Percentiles rank a stretch among this genome's conserved stretches.
phyloP scores from a whole-genome alignment of 2,329 filamentous ascomycete species.

The Ceratocystiopsis sp. region DNA sequence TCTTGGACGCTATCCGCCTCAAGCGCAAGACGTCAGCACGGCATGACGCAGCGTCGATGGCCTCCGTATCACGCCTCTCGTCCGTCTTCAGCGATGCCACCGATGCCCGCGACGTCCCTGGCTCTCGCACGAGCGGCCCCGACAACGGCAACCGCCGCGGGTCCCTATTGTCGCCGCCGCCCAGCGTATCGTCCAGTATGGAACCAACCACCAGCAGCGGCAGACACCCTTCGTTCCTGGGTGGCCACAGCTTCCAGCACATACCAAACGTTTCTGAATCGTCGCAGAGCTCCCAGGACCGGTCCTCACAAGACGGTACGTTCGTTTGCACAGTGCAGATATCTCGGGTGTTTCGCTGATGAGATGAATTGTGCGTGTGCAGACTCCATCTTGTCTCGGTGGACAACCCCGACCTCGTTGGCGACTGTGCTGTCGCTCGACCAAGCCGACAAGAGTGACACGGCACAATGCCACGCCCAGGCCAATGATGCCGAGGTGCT shows the following conservation, averaged over 20 bases:
- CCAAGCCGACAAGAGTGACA: not conserved
- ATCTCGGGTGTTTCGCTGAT: no score
- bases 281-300: conserved; percentile 4
- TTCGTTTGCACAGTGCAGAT: no score
- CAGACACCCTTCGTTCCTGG: no score
- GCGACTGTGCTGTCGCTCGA: conserved; percentile 8
- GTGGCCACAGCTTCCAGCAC: not conserved
- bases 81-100: not conserved
- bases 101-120: not conserved
- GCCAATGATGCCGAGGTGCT: not conserved
- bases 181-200: conserved; percentile 1
- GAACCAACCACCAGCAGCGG: not conserved
- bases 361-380: conserved; percentile 2
- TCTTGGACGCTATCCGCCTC: conserved; percentile 23
- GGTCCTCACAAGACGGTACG: conserved; percentile 6
- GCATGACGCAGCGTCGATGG: not conserved
- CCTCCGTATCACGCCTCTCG: conserved; percentile 1
- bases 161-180: not conserved
- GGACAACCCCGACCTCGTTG: conserved; percentile 16
- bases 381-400: conserved; percentile 29
- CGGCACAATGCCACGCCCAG: not conserved
- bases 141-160: no score
- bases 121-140: no score
- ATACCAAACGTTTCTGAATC: no score
- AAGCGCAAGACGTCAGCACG: conserved; percentile 1